Conservation (phyloP, 1,139 yeast genomes). For the Yamadazyma sp. region DNA sequence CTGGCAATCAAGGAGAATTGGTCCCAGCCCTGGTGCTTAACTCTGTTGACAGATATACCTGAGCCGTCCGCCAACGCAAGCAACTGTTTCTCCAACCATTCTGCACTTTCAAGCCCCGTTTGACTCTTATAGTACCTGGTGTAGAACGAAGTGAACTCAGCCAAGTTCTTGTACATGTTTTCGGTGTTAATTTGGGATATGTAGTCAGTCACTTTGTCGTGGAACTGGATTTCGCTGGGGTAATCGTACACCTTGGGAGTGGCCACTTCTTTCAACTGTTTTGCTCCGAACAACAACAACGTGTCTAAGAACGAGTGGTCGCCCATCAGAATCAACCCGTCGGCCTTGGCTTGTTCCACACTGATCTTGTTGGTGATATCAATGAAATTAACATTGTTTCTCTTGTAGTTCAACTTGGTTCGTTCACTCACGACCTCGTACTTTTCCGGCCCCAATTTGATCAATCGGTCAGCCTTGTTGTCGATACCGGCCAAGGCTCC, state of each 20-base stretch:
- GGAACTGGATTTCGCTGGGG: conserved; percentile 49
- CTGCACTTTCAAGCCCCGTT: conserved; percentile 68
- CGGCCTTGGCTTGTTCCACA: conserved; percentile 28
- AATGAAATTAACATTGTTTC: conserved; percentile 59
- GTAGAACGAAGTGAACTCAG: conserved; percentile 65
- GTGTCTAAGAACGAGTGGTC: conserved; percentile 13
- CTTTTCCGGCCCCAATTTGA: conserved; percentile 40
- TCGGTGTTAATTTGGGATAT: conserved; percentile 42
- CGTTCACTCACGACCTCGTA: conserved; percentile 50
- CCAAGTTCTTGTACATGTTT: conserved; percentile 54
- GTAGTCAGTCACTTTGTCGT: conserved; percentile 40
- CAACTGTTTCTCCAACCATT: conserved; percentile 64
- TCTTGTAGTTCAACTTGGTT: conserved; percentile 55
- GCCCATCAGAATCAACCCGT: conserved; percentile 26
- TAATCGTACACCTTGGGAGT: conserved; percentile 42
- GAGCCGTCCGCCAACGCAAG: conserved; percentile 43
- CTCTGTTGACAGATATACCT: conserved; percentile 27
- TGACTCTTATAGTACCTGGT: conserved; percentile 81
- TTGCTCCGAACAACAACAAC: conserved; percentile 27
- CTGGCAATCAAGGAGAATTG: conserved; percentile 43
- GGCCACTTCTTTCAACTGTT: conserved; percentile 27
- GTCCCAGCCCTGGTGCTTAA: conserved; percentile 44
- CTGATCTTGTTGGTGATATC: conserved; percentile 60
- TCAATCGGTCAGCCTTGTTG: conserved; percentile 22
- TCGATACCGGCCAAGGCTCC: conserved; percentile 10